Base-by-base conservation (phyloP, 2,329 filamentous ascomycete species). In the Emmonsia crescens region DNA sequence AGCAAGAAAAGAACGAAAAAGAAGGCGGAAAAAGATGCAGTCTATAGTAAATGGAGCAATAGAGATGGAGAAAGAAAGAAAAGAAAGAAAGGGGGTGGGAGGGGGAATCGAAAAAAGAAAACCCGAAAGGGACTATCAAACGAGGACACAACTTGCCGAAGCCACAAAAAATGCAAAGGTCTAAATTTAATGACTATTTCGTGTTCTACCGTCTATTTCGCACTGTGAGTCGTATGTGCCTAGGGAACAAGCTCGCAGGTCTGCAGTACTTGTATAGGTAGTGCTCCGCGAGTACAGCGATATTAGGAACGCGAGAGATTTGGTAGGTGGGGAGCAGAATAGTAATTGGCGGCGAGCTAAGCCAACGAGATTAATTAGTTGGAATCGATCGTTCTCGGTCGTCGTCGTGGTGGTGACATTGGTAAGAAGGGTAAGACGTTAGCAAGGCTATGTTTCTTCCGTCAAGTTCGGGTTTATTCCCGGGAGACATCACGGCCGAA, bases 401-500 rank as follows among this genome's bases (percentile, higher is more conserved):
- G 12, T 5, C 1, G 3, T 19, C 10, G 14, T 40, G 24, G 8
- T 4, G 51, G 29, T 10, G 5, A 19, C 8, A 29, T 5, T 44
- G 38, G 38, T n/a, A 24, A 24, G 27, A 46, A 12, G 55, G 40
- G 33, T 12, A 19, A 19, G 40, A 27, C 24, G 9, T 38, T 24
- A n/a, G 14, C 12, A 57, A 27, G n/a, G n/a, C 36, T 40, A 4
- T 21, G 31, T 40, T 38, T 36, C n/a, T 38, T 55, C 33, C 27
- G 2, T 21, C 33, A 36, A 36, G 19, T 5, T n/a, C 5, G 8
- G 12, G 3, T 56, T 72, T 77, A 79, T 71, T 79, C 77, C 64
- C 77, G 71, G 51, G 77, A 79, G 62, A 97, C 90, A 72, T 99
- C 94, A 75, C 94, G 91, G 65, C 94, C 94, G 73, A 99, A 99